phyloP scores from a whole-genome alignment of 768 basidiomycete species.

The Serendipita indica region DNA sequence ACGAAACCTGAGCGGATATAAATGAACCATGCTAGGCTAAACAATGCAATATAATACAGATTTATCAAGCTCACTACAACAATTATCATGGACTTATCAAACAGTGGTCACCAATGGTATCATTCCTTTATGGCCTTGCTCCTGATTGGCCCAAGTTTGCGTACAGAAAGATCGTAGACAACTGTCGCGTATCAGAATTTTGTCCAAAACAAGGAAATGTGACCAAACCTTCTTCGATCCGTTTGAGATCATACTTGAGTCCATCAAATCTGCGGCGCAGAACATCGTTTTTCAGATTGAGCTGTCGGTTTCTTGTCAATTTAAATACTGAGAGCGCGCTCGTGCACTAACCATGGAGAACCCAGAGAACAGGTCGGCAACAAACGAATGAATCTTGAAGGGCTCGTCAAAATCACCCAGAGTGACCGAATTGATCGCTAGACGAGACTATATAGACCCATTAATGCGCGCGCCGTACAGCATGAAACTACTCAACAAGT shows the following conservation, averaged over 20 bases:
- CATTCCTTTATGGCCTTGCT: no score
- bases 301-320: slow-evolving; percentile 25
- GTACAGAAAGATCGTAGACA: slow-evolving; percentile 71
- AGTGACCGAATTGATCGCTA: slow-evolving; percentile 71
- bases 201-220: slow-evolving; percentile 8
- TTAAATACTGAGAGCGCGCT: background rate
- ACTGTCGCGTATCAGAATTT: slow-evolving; percentile 29
- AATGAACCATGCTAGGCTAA: no score
- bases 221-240: slow-evolving; percentile 68
- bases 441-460: slow-evolving; percentile 39
- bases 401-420: slow-evolving; percentile 69
- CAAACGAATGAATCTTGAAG: slow-evolving; percentile 25
- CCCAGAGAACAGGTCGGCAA: slow-evolving; percentile 52
- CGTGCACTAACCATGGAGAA: slow-evolving; percentile 55
- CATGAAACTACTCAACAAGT: slow-evolving; percentile 35
- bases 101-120: no score
- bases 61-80: no score
- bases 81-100: no score
- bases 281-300: slow-evolving; percentile 69
- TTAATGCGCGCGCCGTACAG: background rate
- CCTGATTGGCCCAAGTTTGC: slow-evolving; percentile 41
- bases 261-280: slow-evolving; percentile 66
- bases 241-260: slow-evolving; percentile 76
- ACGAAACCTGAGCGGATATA: no score
- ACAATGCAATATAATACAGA: no score